A percentile compares a stretch with the other conserved stretches of the same genome.
Evolutionary conservation across 352 stramenopile genomes (phyloP).

Genomic region (Pythium aquatile): DNA sequence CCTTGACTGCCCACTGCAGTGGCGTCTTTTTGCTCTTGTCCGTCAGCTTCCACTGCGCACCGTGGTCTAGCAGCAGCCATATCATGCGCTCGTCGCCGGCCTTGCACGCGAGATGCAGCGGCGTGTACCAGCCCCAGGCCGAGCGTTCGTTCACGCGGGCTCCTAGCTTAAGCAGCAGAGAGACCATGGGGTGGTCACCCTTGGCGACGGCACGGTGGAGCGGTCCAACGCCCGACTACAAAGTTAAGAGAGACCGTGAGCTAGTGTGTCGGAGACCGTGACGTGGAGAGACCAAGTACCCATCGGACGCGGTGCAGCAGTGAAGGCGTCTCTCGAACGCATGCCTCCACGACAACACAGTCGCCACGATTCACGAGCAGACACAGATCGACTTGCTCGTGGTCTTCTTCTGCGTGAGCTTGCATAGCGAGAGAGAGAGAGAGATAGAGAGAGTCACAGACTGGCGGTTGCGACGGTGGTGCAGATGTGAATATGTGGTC

Average conservation of each 20-base stretch:
- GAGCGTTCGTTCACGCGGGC: constrained; percentile 54
- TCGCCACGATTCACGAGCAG: constrained; percentile 54
- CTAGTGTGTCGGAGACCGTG: not conserved
- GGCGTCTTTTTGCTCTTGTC: constrained; percentile 76
- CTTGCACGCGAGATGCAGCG: constrained; percentile 76
- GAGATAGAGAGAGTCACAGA: too few species aligned
- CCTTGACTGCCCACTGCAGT: constrained; percentile 65
- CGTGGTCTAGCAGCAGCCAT: constrained; percentile 56
- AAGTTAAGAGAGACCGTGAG: not conserved
- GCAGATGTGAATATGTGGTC: not conserved
- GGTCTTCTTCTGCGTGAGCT: not conserved
- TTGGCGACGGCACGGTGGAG: constrained; percentile 63
- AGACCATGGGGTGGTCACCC: constrained; percentile 38
- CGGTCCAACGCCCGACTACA: constrained; percentile 57
- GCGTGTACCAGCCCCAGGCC: constrained; percentile 80
- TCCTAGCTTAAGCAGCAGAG: constrained; percentile 46
- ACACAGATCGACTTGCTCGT: constrained; percentile 39
- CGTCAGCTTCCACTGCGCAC: constrained; percentile 47
- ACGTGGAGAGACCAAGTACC: constrained; percentile 29
- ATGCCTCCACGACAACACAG: constrained; percentile 30
- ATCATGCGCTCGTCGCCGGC: constrained; percentile 59
- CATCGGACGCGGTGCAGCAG: constrained; percentile 56
- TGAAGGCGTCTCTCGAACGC: constrained; percentile 32
- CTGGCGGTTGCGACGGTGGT: not conserved
- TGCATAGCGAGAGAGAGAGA: not conserved